Evolutionary conservation across 768 basidiomycete genomes (phyloP).

Genomic region (Amanita jacksonii): DNA sequence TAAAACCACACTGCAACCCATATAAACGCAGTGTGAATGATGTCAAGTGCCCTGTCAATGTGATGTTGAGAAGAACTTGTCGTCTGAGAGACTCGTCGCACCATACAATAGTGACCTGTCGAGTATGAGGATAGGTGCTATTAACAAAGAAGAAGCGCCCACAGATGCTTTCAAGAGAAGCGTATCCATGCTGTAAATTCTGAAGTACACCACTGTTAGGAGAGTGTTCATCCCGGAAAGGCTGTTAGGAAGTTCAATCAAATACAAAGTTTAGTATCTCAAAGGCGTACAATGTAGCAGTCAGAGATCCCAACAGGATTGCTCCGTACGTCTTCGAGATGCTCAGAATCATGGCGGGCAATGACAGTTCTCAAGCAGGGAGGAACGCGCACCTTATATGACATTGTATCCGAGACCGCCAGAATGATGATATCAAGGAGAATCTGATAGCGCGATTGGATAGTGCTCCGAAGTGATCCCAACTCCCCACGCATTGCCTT

Average conservation of each 20-base stretch:
- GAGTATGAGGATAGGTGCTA: neutral
- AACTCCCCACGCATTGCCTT: too few species aligned
- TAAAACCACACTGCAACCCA: slow-evolving; percentile 20
- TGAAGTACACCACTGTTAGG: slow-evolving; percentile 14
- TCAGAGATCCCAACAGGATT: slow-evolving; percentile 27
- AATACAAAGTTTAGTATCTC: neutral
- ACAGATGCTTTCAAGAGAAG: slow-evolving; percentile 10
- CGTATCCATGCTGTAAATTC: slow-evolving; percentile 10
- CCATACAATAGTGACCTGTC: slow-evolving; percentile 5
- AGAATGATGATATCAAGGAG: too few species aligned
- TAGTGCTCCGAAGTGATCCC: too few species aligned
- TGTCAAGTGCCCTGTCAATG: slow-evolving; percentile 17
- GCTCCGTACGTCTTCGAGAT: slow-evolving; percentile 28
- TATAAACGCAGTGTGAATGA: slow-evolving; percentile 17
- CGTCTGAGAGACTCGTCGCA: neutral
- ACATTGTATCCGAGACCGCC: too few species aligned
- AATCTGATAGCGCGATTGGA: too few species aligned
- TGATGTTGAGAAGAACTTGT: neutral
- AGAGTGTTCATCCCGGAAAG: slow-evolving; percentile 26
- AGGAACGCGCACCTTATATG: too few species aligned
- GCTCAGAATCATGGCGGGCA: slow-evolving; percentile 10
- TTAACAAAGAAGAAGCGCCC: neutral
- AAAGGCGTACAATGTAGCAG: slow-evolving; percentile 22
- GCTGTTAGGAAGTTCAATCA: slow-evolving; percentile 7
- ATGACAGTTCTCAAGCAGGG: too few species aligned